A percentile compares a stretch with the other conserved stretches of the same genome.
Conservation (phyloP, 257 asterid species). For the Thymus mandschuricus region DNA sequence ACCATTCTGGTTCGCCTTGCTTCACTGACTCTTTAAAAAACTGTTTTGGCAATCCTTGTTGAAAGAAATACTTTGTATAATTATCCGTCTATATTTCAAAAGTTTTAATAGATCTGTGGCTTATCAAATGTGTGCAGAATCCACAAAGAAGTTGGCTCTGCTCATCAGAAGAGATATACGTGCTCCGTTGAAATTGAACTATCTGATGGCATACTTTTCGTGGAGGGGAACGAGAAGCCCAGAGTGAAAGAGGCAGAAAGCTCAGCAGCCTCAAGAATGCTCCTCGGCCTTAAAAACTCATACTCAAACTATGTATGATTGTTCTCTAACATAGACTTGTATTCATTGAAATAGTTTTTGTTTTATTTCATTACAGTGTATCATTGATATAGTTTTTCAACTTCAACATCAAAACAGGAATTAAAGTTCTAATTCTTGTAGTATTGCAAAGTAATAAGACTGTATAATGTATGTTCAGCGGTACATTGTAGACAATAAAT, state of each 20-base stretch:
- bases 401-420: background rate
- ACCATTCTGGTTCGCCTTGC: background rate
- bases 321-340: background rate
- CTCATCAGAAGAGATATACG: constrained; percentile 58
- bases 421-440: background rate
- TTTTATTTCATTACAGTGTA: too few species aligned
- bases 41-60: background rate
- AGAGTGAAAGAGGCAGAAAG: constrained; percentile 70
- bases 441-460: background rate
- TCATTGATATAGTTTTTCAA: background rate
- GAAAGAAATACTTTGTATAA: too few species aligned
- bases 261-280: constrained; percentile 81
- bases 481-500: constrained; percentile 4
- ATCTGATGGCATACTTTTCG: constrained; percentile 30
- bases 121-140: constrained; percentile 47
- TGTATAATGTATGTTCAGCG: background rate
- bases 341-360: background rate
- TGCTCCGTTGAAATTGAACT: constrained; percentile 68
- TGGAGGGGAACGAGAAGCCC: constrained; percentile 53
- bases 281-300: constrained; percentile 45
- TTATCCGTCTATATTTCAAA: too few species aligned
- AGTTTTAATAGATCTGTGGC: background rate
- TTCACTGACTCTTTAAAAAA: background rate
- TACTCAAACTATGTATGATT: constrained; percentile 39
- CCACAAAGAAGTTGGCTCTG: constrained; percentile 53